Conservation (phyloP, 345 rosid species). For the Euclidium syriacum region DNA sequence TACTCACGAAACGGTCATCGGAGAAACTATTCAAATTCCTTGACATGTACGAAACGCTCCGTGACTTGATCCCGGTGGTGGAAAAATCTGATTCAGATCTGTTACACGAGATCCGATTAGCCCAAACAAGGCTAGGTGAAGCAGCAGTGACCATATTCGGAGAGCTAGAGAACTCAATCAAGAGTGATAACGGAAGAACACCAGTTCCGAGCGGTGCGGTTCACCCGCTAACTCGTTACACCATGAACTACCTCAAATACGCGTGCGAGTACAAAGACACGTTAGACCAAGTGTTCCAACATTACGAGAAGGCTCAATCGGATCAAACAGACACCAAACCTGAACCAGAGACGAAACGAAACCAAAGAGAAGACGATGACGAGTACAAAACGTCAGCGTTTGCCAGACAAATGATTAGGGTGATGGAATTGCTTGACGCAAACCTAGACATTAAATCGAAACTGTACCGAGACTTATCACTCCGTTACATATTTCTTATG, state of each 20-base stretch:
- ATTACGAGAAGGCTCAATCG: slow-evolving; percentile 22
- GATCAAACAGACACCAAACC: background rate
- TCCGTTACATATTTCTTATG: slow-evolving; percentile 76
- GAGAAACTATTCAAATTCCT: slow-evolving; percentile 80
- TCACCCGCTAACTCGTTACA: slow-evolving; percentile 80
- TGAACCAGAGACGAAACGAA: slow-evolving; percentile 19
- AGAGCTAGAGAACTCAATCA: slow-evolving; percentile 77
- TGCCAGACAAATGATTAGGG: slow-evolving; percentile 34
- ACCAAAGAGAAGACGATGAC: slow-evolving; percentile 21
- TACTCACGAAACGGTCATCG: slow-evolving; percentile 52
- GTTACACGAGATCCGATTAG: slow-evolving; percentile 31
- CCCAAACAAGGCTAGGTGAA: slow-evolving; percentile 52
- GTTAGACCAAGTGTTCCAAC: slow-evolving; percentile 56
- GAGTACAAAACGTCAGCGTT: slow-evolving; percentile 36
- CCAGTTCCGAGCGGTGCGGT: slow-evolving; percentile 82
- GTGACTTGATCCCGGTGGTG: slow-evolving; percentile 38
- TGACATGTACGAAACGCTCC: slow-evolving; percentile 69
- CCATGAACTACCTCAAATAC: slow-evolving; percentile 81
- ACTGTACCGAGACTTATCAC: slow-evolving; percentile 53
- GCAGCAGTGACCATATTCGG: slow-evolving; percentile 54
- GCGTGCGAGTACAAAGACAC: slow-evolving; percentile 74
- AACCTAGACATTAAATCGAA: slow-evolving; percentile 58
- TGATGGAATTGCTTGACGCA: slow-evolving; percentile 69
- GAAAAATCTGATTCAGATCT: slow-evolving; percentile 37
- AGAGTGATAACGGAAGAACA: slow-evolving; percentile 47